phyloP scores from a whole-genome alignment of 805 yeast genomes.

The Kodamaea kaohsiungensis region DNA sequence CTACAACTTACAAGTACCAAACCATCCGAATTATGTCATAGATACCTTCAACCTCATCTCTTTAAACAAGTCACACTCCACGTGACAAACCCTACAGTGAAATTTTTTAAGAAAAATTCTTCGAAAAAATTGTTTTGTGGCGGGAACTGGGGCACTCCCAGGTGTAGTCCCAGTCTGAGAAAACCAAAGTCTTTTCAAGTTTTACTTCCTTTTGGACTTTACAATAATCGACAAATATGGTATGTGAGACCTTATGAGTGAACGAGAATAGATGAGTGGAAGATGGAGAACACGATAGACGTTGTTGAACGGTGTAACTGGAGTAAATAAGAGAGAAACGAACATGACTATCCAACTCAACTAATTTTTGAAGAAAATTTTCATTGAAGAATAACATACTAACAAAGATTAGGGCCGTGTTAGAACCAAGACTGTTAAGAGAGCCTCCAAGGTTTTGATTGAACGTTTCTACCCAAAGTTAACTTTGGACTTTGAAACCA shows the following conservation, averaged over 20 bases:
- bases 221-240: constrained; percentile 11
- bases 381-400: constrained; percentile 30
- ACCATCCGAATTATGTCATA: no score
- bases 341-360: no score
- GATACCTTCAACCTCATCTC: no score
- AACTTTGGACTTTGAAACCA: constrained; percentile 98
- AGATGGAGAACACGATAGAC: neutral
- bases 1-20: no score
- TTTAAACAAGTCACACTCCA: no score
- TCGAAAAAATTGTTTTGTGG: no score
- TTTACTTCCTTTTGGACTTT: constrained; percentile 16
- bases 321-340: neutral
- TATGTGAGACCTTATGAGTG: constrained; percentile 4
- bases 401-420: constrained; percentile 85
- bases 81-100: no score
- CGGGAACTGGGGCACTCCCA: no score
- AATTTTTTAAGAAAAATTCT: no score
- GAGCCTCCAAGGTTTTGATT: constrained; percentile 99
- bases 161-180: neutral
- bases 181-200: constrained; percentile 12
- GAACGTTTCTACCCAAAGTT: constrained; percentile 99
- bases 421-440: constrained; percentile 99
- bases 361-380: constrained; percentile 10
- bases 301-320: neutral
- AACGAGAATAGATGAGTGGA: neutral